Conservation (phyloP, 164 flowering plant genomes). For the Vitis rupestris region DNA sequence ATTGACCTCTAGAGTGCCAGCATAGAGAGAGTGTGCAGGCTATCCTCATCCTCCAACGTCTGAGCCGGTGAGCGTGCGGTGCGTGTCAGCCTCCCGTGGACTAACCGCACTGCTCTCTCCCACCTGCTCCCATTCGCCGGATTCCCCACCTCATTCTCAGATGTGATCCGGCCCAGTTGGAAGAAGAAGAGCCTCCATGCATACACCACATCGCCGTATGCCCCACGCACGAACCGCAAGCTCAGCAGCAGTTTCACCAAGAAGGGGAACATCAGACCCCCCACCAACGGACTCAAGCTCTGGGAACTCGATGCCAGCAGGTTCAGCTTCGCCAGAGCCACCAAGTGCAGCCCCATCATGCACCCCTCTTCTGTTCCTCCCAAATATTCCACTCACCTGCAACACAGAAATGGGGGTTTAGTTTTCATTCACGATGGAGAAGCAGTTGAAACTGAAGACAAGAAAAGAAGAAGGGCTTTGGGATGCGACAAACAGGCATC, state of each 20-base stretch:
- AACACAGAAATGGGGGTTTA: too few species aligned
- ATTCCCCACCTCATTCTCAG: background rate
- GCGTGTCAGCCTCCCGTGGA: slow-evolving; percentile 12
- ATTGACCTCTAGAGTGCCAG: slow-evolving; percentile 19
- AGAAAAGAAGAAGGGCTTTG: too few species aligned
- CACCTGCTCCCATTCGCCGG: slow-evolving; percentile 14
- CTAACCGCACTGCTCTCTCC: slow-evolving; percentile 34
- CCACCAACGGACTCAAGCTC: background rate
- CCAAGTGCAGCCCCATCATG: slow-evolving; percentile 19
- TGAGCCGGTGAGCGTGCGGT: background rate
- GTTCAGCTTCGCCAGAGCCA: slow-evolving; percentile 10
- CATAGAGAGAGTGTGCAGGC: slow-evolving; percentile 31
- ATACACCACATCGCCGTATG: slow-evolving; percentile 16
- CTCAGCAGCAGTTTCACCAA: slow-evolving; percentile 18
- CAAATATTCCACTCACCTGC: background rate
- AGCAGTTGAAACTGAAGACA: too few species aligned
- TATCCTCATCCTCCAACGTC: slow-evolving; percentile 15
- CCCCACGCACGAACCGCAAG: slow-evolving; percentile 5
- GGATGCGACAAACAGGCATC: too few species aligned
- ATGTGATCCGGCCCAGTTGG: slow-evolving; percentile 23
- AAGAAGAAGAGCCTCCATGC: slow-evolving; percentile 31
- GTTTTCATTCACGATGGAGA: too few species aligned
- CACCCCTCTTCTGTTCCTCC: background rate
- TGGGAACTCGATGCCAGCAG: slow-evolving; percentile 1
- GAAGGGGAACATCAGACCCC: slow-evolving; percentile 24